Base-by-base conservation (phyloP, 768 basidiomycete species). In the Rhizopogon vesiculosus region DNA sequence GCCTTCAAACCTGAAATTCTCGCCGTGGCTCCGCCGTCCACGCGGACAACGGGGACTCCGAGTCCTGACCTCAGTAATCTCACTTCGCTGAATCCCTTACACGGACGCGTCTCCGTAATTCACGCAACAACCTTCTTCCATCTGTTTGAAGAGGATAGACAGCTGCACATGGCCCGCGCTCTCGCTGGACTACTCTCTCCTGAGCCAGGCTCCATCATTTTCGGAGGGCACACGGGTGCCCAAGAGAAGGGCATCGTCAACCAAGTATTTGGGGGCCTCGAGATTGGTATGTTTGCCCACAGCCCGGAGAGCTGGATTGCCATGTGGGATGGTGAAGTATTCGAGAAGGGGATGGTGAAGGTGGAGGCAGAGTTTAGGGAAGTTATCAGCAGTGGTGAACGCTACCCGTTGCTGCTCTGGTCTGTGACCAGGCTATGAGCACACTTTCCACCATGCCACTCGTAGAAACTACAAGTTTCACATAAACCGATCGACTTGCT, bases 111-210 rank as follows among this genome's bases (percentile, higher is more conserved):
- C 40, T 74, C 80, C 10, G 77, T 68, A 5, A 78, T 83, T 40
- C 74, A 80, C 58, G 74, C 76, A 0, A 74, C 75, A 5, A 63
- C 74, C 7, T 70, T 83, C 64, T 80, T 84, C 55, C 71, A 75
- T 66, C 63, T 83, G 31, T 84, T 84, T 63, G 56, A 62, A 53
- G 69, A 76, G 56, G 67, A 59, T 18, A 52, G 66, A 29, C 81
- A 83, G 57, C 55, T 66, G 9, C 60, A 72, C 38, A 66, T 83
- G 46, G 81, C 76, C 2, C 67, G 64, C 16, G 64, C 67, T 7
- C 62, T 82, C 28, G 78, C 75, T 1, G 68, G 68, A 6, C 63
- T 82, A 4, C 70, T 81, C n/a, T n/a, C n/a, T n/a, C n/a, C n/a
- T n/a, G n/a, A n/a, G n/a, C n/a, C n/a, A n/a, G n/a, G n/a, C n/a